Conservation (phyloP, 106 monocot genomes). For the Allium fistulosum region DNA sequence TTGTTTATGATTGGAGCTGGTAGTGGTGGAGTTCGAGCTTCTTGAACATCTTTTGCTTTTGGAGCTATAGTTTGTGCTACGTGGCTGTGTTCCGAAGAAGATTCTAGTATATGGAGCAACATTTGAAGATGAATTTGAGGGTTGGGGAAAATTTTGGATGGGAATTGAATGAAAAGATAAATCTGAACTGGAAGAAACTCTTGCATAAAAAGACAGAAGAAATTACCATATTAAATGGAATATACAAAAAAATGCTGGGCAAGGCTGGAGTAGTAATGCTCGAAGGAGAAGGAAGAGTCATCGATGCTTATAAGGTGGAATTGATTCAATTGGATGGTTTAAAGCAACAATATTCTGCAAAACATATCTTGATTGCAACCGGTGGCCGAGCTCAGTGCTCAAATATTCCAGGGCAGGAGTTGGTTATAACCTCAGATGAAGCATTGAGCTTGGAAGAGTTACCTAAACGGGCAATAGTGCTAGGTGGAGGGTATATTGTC, state of each 20-base stretch:
- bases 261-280: constrained; percentile 86
- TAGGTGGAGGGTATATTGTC: constrained; percentile 99
- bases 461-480: constrained; percentile 81
- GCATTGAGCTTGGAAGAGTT: constrained; percentile 94
- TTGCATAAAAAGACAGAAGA: constrained; percentile 83
- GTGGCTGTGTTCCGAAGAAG: constrained; percentile 99
- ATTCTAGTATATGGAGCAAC: constrained; percentile 88
- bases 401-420: constrained; percentile 81
- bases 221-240: constrained; percentile 86
- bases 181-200: constrained; percentile 92
- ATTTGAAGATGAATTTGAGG: constrained; percentile 92
- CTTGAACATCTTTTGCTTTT: constrained; percentile 52
- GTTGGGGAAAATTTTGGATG: constrained; percentile 89
- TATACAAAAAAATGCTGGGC: constrained; percentile 70
- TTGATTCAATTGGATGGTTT: constrained; percentile 65
- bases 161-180: constrained; percentile 67
- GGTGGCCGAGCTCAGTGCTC: constrained; percentile 83
- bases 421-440: constrained; percentile 98
- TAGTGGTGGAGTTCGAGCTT: constrained; percentile 89
- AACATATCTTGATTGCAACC: constrained; percentile 93
- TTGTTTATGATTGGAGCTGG: constrained; percentile 97
- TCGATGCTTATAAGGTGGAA: constrained; percentile 69
- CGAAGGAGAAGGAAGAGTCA: constrained; percentile 95
- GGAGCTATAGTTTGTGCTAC: constrained; percentile 98
- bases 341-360: constrained; percentile 61